Conservation (phyloP, 164 flowering plant species). For the Platanus orientalis region DNA sequence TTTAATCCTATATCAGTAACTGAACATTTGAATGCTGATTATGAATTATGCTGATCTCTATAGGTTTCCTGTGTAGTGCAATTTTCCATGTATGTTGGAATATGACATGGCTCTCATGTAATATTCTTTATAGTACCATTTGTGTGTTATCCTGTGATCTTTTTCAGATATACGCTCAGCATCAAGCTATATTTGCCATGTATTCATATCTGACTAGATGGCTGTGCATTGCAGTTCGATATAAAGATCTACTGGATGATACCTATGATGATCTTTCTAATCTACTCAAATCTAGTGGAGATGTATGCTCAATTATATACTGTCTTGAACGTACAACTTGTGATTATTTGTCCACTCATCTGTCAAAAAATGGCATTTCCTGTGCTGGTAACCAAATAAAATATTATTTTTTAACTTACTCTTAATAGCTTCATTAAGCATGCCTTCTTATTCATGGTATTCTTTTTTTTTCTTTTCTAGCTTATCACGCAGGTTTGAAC, state of each 20-base stretch:
- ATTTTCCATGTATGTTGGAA: too few relatives aligned
- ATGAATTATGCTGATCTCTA: too few relatives aligned
- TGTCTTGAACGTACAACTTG: conserved; percentile 87
- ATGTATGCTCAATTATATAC: conserved; percentile 73
- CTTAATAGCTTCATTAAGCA: not conserved
- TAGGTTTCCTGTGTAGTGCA: too few relatives aligned
- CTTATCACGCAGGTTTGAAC: conserved; percentile 94
- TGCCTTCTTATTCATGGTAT: conserved; percentile 1
- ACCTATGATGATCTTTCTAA: conserved; percentile 58
- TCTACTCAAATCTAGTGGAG: conserved; percentile 56
- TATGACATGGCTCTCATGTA: too few relatives aligned
- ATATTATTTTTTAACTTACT: not conserved
- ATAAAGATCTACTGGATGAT: conserved; percentile 82
- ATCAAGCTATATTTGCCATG: not conserved
- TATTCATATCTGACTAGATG: conserved; percentile 10
- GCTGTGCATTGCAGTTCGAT: conserved; percentile 57
- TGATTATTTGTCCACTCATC: conserved; percentile 69
- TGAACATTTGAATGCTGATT: too few relatives aligned
- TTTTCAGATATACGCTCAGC: not conserved
- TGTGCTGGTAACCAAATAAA: conserved; percentile 59
- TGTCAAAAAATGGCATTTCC: conserved; percentile 66
- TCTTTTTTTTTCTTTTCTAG: conserved; percentile 29
- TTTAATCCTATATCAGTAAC: too few relatives aligned
- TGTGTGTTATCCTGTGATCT: too few relatives aligned
- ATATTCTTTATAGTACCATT: too few relatives aligned